A percentile compares a stretch with the other conserved stretches of the same genome.
phyloP scores from a whole-genome alignment of 1,284 basidiomycete species.

The Coniferiporia sulphurascens region DNA sequence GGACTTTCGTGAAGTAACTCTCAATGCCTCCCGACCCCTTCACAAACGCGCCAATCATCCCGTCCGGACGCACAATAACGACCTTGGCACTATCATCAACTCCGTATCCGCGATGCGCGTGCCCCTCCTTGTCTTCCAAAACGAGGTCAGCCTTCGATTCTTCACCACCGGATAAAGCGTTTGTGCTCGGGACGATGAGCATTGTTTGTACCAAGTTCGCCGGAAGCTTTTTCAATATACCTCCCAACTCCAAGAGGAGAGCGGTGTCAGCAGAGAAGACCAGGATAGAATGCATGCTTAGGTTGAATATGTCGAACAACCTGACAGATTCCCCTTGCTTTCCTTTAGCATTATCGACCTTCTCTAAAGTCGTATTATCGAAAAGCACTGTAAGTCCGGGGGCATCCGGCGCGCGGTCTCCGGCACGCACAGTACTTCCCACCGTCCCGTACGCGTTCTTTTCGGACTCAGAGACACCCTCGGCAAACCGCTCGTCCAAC shows the following conservation, averaged over 20 bases:
- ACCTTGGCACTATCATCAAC: background rate
- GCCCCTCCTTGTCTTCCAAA: slow-evolving; percentile 33
- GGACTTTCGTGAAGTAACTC: background rate
- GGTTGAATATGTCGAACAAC: background rate
- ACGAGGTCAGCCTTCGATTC: slow-evolving; percentile 19
- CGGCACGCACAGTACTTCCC: slow-evolving; percentile 8
- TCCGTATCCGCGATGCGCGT: slow-evolving; percentile 35
- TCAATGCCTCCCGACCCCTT: background rate
- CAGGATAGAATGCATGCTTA: background rate
- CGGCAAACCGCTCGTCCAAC: slow-evolving; percentile 14
- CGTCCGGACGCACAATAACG: background rate
- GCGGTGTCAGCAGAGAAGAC: background rate
- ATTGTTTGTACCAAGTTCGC: slow-evolving; percentile 8
- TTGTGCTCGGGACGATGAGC: no score
- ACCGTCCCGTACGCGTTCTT: slow-evolving; percentile 8
- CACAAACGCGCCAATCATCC: background rate
- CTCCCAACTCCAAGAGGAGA: background rate
- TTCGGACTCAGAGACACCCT: background rate
- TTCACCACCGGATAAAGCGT: no score
- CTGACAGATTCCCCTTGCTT: background rate
- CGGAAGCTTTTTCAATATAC: background rate
- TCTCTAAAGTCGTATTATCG: background rate
- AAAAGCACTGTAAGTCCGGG: slow-evolving; percentile 7
- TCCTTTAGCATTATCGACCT: background rate
- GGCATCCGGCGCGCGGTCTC: slow-evolving; percentile 23